Evolutionary conservation across 352 stramenopile genomes (phyloP), one percentile per base, ranked within the genome.

Genomic region (Pythium sukuiense): DNA sequence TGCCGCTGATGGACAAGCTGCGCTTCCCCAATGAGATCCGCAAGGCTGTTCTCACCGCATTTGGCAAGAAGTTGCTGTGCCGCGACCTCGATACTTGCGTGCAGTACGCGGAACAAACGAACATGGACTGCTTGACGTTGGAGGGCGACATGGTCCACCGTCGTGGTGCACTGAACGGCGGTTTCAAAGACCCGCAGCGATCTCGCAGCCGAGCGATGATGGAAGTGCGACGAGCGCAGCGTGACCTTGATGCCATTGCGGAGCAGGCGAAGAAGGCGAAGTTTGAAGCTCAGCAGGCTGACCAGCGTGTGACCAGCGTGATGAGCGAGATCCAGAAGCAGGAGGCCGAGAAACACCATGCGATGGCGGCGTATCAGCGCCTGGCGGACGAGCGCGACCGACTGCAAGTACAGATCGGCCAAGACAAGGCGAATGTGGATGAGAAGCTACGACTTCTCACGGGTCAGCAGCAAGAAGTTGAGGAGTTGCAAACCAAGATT

Each of bases 71-170:
- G 63, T 70, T 99, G 9, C 65, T 99, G 50, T 99, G 97, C 26
- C 81, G 89, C 1, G 94, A 98, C 69, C 74, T 99, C 29, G 96
- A 99, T 33, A 87, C 95, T 9, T 95, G 84, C 43, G 76, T 81
- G 30, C 76, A 92, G 27, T 95, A 92, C 49, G 76, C 79, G 7
- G 75, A 93, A 72, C 75, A 86, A 57, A 86, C 79, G 3, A 90
- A 95, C 62, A 98, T 99, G 90, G 97, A 99, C 80, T 98, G 96
- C 55, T 87, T 99, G 49, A 99, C 98, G 11, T 77, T 99, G 14
- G 96, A 99, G 43, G 98, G 98, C 50, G 97, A 99, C 72, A 89
- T 99, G 76, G 97, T 99, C 56, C 97, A 97, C 60, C 90, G 96
- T 33, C 94, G 96, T 52, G 98, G 98, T 75, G 96, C 92, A n/a